A percentile compares a stretch with the other conserved stretches of the same genome.
Evolutionary conservation across 805 yeast species (phyloP).

Genomic region (Wickerhamomyces pijperi): DNA sequence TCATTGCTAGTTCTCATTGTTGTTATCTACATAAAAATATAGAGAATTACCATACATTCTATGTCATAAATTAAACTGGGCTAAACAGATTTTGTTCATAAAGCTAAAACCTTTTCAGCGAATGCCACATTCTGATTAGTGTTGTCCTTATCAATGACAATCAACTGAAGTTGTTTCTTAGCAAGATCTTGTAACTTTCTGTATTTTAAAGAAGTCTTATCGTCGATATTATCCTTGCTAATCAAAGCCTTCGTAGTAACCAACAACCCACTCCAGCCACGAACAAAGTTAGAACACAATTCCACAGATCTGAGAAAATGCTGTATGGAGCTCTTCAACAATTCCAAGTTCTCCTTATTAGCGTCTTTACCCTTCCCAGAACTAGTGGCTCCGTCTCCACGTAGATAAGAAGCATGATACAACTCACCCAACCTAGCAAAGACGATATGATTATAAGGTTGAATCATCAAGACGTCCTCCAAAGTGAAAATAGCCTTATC

Average conservation of each 20-base stretch:
- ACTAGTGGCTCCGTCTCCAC: constrained; percentile 1
- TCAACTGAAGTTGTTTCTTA: constrained; percentile 7
- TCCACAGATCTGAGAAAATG: constrained; percentile 67
- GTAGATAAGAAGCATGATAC: constrained; percentile 10
- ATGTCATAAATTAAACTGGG: too few relatives aligned
- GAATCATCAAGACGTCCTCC: constrained; percentile 57
- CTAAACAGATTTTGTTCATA: too few relatives aligned
- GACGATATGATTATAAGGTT: constrained; percentile 60
- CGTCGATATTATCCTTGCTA: constrained; percentile 4
- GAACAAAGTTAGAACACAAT: constrained; percentile 51
- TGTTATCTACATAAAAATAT: too few relatives aligned
- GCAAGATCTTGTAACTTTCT: constrained; percentile 5
- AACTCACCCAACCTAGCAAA: constrained; percentile 56
- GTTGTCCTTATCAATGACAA: constrained; percentile 8
- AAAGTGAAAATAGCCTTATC: constrained; percentile 56
- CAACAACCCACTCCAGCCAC: constrained; percentile 68
- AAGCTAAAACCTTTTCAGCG: constrained; percentile 9
- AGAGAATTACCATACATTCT: too few relatives aligned
- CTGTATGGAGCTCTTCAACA: constrained; percentile 18
- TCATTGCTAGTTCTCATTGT: too few relatives aligned
- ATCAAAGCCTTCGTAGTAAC: constrained; percentile 23
- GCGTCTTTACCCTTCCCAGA: constrained; percentile 1
- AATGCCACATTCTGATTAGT: constrained; percentile 8
- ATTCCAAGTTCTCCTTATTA: constrained; percentile 1
- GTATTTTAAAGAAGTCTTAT: constrained; percentile 4